Percentiles rank a stretch among this genome's conserved stretches.
phyloP scores from a whole-genome alignment of 2,329 filamentous ascomycete species.

The Aureobasidium subglaciale region DNA sequence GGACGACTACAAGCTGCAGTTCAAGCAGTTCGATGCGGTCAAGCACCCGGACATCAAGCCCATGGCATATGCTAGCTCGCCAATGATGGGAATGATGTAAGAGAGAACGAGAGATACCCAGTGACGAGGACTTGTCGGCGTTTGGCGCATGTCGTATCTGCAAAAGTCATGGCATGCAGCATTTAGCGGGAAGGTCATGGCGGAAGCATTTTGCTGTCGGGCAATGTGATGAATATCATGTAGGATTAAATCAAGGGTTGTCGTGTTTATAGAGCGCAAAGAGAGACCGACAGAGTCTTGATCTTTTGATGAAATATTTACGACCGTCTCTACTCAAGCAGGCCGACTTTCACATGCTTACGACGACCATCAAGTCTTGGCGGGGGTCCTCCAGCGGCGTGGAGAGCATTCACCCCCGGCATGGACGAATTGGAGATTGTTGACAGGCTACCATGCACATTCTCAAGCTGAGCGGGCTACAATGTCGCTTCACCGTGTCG shows the following conservation, averaged over 20 bases:
- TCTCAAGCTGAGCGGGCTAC: conserved; percentile 56
- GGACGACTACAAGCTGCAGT: conserved; percentile 82
- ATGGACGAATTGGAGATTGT: background rate
- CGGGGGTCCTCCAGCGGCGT: background rate
- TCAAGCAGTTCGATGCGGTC: conserved; percentile 91
- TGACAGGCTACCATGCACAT: conserved; percentile 30
- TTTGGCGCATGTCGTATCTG: conserved; percentile 7
- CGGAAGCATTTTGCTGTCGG: background rate
- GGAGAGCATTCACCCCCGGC: background rate
- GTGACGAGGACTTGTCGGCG: background rate
- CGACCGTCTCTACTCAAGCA: too few relatives aligned
- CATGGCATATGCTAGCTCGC: conserved; percentile 85
- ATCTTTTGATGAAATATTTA: too few relatives aligned
- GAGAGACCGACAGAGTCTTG: background rate
- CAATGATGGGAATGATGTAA: conserved; percentile 65
- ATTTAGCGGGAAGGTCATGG: background rate
- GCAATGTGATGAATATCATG: background rate
- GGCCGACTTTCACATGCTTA: conserved; percentile 14
- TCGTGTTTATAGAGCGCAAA: background rate
- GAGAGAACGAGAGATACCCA: background rate
- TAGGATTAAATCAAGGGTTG: background rate
- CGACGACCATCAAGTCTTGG: background rate
- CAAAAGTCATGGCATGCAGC: conserved; percentile 4
- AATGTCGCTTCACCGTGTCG: conserved; percentile 65
- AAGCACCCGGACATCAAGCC: conserved; percentile 92